Evolutionary conservation across 2,329 filamentous ascomycete genomes (phyloP).

Genomic region (Coniochaeta hoffmannii): DNA sequence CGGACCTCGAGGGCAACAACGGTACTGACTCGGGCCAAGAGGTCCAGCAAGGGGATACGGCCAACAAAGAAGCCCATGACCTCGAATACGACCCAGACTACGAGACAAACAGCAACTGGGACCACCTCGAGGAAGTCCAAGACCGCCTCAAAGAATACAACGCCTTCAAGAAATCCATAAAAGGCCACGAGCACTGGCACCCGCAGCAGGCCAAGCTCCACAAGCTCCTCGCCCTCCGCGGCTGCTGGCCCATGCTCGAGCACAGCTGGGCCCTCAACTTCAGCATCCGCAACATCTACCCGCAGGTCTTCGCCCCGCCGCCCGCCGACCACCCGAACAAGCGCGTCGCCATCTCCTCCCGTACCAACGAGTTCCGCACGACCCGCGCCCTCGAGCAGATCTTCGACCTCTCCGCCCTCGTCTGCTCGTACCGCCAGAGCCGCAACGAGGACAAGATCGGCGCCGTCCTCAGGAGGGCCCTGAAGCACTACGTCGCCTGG

Average conservation of each 20-base stretch:
- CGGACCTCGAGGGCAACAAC: too few species aligned
- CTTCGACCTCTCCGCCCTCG: slow-evolving; percentile 23
- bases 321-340: slow-evolving; percentile 12
- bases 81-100: background rate
- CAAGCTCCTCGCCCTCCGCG: slow-evolving; percentile 25
- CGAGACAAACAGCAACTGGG: slow-evolving; percentile 10
- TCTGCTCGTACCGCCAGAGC: slow-evolving; percentile 22
- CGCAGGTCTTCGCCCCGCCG: slow-evolving; percentile 21
- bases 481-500: slow-evolving; percentile 24
- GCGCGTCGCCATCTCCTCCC: slow-evolving; percentile 18
- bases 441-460: slow-evolving; percentile 19
- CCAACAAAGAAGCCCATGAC: background rate
- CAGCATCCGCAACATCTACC: slow-evolving; percentile 23
- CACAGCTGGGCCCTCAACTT: slow-evolving; percentile 23
- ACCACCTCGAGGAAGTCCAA: slow-evolving; percentile 6
- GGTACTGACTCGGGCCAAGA: too few species aligned
- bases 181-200: slow-evolving; percentile 20
- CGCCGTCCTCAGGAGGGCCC: slow-evolving; percentile 18
- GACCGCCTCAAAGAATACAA: slow-evolving; percentile 12
- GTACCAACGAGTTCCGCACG: slow-evolving; percentile 20
- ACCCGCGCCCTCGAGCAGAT: slow-evolving; percentile 24
- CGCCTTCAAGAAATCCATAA: slow-evolving; percentile 7
- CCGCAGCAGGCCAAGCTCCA: slow-evolving; percentile 22
- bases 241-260: slow-evolving; percentile 25
- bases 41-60: too few species aligned